Evolutionary conservation across 352 stramenopile species (phyloP).

Genomic region (Globisporangium nunn): DNA sequence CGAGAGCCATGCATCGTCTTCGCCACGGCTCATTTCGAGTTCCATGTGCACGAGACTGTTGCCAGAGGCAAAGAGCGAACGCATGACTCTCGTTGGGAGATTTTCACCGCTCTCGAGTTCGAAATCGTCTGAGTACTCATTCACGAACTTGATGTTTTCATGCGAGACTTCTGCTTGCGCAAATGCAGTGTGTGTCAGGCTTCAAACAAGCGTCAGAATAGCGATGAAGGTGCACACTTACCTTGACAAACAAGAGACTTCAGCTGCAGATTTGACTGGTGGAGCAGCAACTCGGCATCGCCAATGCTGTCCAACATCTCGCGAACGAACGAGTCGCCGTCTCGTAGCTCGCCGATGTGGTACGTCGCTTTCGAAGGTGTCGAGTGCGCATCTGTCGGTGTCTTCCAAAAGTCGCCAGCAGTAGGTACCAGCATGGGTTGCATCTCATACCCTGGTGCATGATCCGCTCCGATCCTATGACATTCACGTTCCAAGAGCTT

Average conservation of each 20-base stretch:
- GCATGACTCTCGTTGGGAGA: slow-evolving; percentile 3
- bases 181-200: not conserved
- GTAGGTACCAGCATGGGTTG: not conserved
- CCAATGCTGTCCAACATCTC: slow-evolving; percentile 57
- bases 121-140: slow-evolving; percentile 14
- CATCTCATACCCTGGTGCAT: not conserved
- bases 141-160: not conserved
- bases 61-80: slow-evolving; percentile 4
- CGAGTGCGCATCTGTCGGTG: not conserved
- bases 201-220: not conserved
- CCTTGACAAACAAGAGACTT: not conserved
- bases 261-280: slow-evolving; percentile 19
- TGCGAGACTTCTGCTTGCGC: not conserved
- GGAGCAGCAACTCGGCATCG: slow-evolving; percentile 49
- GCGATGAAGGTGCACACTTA: not conserved
- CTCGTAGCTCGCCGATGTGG: slow-evolving; percentile 10
- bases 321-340: slow-evolving; percentile 39
- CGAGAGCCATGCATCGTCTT: not conserved
- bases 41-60: not conserved
- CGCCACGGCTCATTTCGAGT: not conserved
- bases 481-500: not conserved
- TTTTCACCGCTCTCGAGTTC: slow-evolving; percentile 4
- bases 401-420: not conserved
- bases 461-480: not conserved
- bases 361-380: not conserved